Conservation (phyloP, 495 filamentous ascomycete genomes). For the Podospora australis region DNA sequence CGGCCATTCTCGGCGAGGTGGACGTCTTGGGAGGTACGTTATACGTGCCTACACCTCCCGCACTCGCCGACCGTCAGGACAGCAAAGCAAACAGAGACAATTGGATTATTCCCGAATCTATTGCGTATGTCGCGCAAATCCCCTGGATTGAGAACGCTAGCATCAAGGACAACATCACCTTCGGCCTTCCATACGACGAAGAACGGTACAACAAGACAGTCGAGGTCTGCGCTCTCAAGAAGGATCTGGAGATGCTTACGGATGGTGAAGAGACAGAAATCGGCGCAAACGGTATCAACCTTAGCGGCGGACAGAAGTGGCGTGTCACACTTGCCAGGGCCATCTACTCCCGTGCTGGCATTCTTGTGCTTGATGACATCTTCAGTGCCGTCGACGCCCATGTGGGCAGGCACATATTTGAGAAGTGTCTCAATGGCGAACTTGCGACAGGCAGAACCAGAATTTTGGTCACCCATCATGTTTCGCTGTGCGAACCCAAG, state of each 20-base stretch:
- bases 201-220: conserved; percentile 60
- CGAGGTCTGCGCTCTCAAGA: conserved; percentile 61
- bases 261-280: conserved; percentile 77
- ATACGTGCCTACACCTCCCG: conserved; percentile 43
- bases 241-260: conserved; percentile 66
- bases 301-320: conserved; percentile 82
- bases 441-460: conserved; percentile 64
- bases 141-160: conserved; percentile 84
- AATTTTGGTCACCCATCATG: conserved; percentile 77
- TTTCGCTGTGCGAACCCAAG: conserved; percentile 60
- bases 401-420: conserved; percentile 70
- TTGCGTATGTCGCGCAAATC: conserved; percentile 75
- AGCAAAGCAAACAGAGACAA: conserved; percentile 54
- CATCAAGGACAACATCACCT: conserved; percentile 67
- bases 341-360: conserved; percentile 71
- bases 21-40: conserved; percentile 49
- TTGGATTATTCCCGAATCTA: conserved; percentile 62
- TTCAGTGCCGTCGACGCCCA: conserved; percentile 72
- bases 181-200: conserved; percentile 62
- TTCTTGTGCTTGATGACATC: conserved; percentile 78
- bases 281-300: conserved; percentile 74
- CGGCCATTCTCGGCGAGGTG: conserved; percentile 59
- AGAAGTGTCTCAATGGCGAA: conserved; percentile 64
- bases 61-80: conserved; percentile 44
- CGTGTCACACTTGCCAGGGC: conserved; percentile 71